Conservation (phyloP, 31 red algal genomes). For the Porphyra umbilicalis region DNA sequence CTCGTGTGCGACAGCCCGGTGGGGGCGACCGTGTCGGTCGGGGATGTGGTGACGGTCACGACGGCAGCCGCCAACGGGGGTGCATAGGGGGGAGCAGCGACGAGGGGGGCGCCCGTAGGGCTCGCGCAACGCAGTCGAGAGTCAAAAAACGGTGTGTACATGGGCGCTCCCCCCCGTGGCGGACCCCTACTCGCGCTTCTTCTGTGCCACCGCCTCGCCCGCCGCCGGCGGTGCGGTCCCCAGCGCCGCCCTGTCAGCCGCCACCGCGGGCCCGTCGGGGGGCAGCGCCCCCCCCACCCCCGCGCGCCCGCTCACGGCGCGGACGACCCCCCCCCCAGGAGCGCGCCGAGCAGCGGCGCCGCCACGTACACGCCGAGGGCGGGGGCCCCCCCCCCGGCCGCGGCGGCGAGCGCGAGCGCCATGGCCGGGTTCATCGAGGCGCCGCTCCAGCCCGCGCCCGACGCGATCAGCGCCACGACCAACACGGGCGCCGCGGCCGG, state of each 20-base stretch:
- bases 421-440: neutral
- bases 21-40: neutral
- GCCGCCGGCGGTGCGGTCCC: neutral
- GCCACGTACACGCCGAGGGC: neutral
- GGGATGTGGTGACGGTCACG: neutral
- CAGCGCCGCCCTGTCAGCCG: neutral
- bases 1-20: constrained; percentile 6
- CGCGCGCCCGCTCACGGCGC: neutral
- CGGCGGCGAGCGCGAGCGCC: neutral
- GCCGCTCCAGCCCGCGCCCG: neutral
- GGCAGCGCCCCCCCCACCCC: neutral
- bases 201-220: neutral
- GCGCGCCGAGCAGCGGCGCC: neutral
- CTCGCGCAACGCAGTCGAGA: too few relatives aligned
- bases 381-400: neutral
- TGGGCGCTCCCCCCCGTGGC: too few relatives aligned
- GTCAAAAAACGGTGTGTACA: too few relatives aligned
- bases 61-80: neutral
- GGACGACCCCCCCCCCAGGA: neutral
- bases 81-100: neutral
- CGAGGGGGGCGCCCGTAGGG: neutral
- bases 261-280: too few relatives aligned
- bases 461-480: neutral
- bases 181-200: neutral
- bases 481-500: neutral